A percentile compares a stretch with the other conserved stretches of the same genome.
Evolutionary conservation across 2,329 filamentous ascomycete genomes (phyloP).

Genomic region (Fusarium veterinarium): DNA sequence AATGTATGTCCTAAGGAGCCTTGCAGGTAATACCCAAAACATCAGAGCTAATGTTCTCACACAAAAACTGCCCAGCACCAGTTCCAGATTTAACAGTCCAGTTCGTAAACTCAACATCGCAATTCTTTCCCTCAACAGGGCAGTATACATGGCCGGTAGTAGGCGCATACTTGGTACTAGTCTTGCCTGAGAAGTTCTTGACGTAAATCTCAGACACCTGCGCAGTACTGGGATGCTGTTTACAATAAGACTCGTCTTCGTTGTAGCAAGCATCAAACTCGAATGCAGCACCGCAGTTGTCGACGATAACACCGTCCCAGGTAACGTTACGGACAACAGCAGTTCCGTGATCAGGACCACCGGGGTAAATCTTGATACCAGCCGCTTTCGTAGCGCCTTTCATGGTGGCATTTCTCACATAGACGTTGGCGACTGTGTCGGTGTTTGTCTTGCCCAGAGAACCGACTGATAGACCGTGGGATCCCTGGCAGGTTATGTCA

Average conservation of each 20-base stretch:
- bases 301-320: background rate
- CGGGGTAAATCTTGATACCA: background rate
- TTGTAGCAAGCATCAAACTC: background rate
- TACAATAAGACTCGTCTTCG: background rate
- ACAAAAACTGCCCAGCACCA: background rate
- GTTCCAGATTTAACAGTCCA: background rate
- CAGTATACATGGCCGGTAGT: background rate
- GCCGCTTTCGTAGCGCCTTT: background rate
- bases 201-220: background rate
- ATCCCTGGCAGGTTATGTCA: background rate
- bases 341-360: background rate
- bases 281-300: background rate
- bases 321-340: background rate
- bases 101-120: background rate
- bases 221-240: background rate
- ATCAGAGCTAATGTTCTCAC: background rate
- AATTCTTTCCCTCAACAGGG: background rate
- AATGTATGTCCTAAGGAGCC: background rate
- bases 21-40: background rate
- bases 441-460: background rate
- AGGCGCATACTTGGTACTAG: background rate
- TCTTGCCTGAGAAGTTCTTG: background rate
- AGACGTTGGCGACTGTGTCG: background rate
- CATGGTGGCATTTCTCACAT: background rate
- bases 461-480: background rate